Base-by-base conservation (phyloP, 1,139 yeast genomes). In the Neolecta irregularis region DNA sequence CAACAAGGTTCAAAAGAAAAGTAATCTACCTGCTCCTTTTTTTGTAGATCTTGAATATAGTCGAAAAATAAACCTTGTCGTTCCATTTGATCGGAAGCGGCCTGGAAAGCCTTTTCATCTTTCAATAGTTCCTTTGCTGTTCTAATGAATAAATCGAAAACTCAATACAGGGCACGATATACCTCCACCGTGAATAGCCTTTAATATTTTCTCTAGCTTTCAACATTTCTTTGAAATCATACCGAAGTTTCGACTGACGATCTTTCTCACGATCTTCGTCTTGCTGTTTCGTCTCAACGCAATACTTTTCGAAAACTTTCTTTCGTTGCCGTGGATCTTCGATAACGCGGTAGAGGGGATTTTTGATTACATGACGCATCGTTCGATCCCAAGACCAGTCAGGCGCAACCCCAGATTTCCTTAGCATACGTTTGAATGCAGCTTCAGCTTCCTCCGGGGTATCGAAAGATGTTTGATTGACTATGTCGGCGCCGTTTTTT, bases 371-470 rank as follows among this genome's bases (percentile, higher is more conserved):
- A 20, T 60, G 63, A n/a, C 68, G 57, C 60, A 83, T 72, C 0
- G 75, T 77, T 39, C 62, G 62, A 38, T 68, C 69, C 55, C 81
- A 83, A 0, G 91, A 65, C 85, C 88, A 78, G 0, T 79, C 67
- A 0, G 77, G 65, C 48, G 75, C 83, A 2, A 80, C 78, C 5
- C 62, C 57, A 28, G 62, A 54, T 1, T 65, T 68, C 25, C 57
- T 53, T 13, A 83, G 56, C 62, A 80, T 57, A 2, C 56, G 50
- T n/a, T 61, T 47, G 49, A 74, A 81, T 4, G 56, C 60, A 4
- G 50, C 50, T 34, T 64, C 65, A 1, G 67, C 67, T 8, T 61
- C 66, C 17, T 56, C 54, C 24, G 41, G 34, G 2, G 41, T 37
- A 37, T 29, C 29, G 28, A 28, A 36, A 13, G 40, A 35, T 21